Evolutionary conservation across 23 red algal species (phyloP).

Genomic region (Cyanidiococcus yangmingshanensis): DNA sequence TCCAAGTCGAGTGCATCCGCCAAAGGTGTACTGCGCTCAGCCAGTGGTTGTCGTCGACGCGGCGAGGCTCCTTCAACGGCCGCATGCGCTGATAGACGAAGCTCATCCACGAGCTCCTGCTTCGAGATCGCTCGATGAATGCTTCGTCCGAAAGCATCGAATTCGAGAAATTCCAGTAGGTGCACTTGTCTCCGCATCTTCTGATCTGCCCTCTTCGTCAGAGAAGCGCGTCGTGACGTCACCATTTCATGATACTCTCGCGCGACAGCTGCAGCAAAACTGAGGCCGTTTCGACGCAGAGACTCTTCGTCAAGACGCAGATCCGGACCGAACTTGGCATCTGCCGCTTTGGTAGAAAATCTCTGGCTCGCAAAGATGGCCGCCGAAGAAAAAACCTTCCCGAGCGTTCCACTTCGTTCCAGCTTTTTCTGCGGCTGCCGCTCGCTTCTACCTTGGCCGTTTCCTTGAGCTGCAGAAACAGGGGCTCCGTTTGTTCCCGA

Average conservation of each 20-base stretch:
- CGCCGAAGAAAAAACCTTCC: not conserved
- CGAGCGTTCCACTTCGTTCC: not conserved
- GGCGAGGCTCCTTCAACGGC: not conserved
- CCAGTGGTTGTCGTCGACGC: not conserved
- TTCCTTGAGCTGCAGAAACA: no score
- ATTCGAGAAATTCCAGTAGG: not conserved
- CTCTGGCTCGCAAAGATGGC: not conserved
- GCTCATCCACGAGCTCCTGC: conserved; percentile 10
- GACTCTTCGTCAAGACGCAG: not conserved
- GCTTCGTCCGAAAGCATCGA: conserved; percentile 1
- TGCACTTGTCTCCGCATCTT: not conserved
- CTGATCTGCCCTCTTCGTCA: not conserved
- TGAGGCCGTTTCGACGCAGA: conserved; percentile 3
- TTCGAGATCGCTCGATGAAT: not conserved
- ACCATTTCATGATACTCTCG: not conserved
- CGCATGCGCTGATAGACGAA: not conserved
- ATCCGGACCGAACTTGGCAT: not conserved
- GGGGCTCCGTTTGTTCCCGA: no score
- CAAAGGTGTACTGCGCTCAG: not conserved
- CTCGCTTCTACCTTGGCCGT: not conserved
- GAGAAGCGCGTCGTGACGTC: not conserved
- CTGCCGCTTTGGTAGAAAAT: not conserved
- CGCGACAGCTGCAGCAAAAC: conserved; percentile 9
- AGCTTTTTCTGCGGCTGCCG: not conserved
- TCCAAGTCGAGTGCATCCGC: conserved; percentile 10